These are phyloP conservation scores for Crepidotus variabilis DNA, from an alignment of 768 basidiomycete species.

Conservation along the genomic window DNA sequence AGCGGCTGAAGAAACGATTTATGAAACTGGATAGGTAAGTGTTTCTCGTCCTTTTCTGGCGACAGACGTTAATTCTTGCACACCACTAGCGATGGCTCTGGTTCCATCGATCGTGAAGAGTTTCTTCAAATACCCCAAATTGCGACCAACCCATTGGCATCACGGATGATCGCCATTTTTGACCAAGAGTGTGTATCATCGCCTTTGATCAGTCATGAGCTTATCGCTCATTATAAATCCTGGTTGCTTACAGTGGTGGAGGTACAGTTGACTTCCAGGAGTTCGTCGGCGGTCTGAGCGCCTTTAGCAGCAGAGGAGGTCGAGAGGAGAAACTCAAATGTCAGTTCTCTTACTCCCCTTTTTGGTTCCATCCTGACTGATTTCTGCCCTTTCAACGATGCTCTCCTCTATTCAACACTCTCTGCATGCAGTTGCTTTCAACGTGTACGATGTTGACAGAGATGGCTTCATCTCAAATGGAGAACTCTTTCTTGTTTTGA, in stretches of 20 bases:
- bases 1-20: conserved; percentile 96
- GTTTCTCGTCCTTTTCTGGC: not conserved
- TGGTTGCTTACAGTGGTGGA: conserved; percentile 64
- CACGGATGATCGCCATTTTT: conserved; percentile 98
- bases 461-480: conserved; percentile 98
- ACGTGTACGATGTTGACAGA: conserved; percentile 98
- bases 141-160: conserved; percentile 94
- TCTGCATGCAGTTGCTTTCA: conserved; percentile 82
- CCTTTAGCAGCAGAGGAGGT: conserved; percentile 95
- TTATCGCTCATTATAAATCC: not conserved
- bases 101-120: conserved; percentile 97
- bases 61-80: not conserved
- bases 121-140: conserved; percentile 99
- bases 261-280: conserved; percentile 99
- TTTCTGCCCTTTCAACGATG: conserved; percentile 6
- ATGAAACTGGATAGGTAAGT: conserved; percentile 95
- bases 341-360: conserved; percentile 35
- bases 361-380: conserved; percentile 1
- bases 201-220: not conserved
- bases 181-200: conserved; percentile 85
- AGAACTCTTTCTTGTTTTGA: conserved; percentile 95
- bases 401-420: conserved; percentile 5
- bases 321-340: conserved; percentile 96
- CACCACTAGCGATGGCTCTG: conserved; percentile 79
- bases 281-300: conserved; percentile 96